Conservation (phyloP, 2,329 filamentous ascomycete species). For the Aspergillus thermomutatus region DNA sequence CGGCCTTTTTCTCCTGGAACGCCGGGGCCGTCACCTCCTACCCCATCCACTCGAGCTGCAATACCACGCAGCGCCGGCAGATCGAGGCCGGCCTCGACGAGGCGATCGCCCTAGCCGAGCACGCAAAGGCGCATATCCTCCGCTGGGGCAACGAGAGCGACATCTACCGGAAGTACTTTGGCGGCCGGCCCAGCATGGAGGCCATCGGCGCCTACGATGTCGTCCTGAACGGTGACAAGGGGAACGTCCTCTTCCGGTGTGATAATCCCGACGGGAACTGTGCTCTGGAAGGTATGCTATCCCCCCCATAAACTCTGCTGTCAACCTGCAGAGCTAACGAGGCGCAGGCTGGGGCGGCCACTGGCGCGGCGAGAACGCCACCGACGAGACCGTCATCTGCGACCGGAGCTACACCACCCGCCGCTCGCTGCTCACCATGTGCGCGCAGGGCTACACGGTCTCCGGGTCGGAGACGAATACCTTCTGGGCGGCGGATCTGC, state of each 20-base stretch:
- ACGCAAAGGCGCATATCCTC: constrained; percentile 59
- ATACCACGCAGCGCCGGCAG: constrained; percentile 57
- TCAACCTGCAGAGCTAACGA: not conserved
- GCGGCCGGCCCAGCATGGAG: constrained; percentile 54
- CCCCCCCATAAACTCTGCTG: too few species aligned
- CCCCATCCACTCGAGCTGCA: constrained; percentile 64
- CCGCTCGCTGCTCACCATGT: constrained; percentile 57
- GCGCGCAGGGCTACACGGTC: constrained; percentile 61
- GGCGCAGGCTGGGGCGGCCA: constrained; percentile 62
- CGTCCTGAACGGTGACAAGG: constrained; percentile 57
- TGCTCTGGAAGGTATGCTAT: constrained; percentile 41
- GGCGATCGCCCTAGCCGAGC: constrained; percentile 54
- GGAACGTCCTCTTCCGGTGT: constrained; percentile 61
- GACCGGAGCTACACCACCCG: constrained; percentile 58
- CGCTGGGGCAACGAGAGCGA: constrained; percentile 53
- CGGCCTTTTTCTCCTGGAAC: constrained; percentile 22
- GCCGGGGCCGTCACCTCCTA: constrained; percentile 40
- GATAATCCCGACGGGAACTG: constrained; percentile 68
- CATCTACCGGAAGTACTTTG: constrained; percentile 66
- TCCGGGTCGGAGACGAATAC: constrained; percentile 54
- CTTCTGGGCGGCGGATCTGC: constrained; percentile 64
- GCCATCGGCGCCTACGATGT: constrained; percentile 62
- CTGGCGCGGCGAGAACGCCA: constrained; percentile 64
- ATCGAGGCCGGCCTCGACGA: constrained; percentile 58
- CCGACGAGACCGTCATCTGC: constrained; percentile 68